Conservation (phyloP, 495 filamentous ascomycete species). For the Neurospora sp. region DNA sequence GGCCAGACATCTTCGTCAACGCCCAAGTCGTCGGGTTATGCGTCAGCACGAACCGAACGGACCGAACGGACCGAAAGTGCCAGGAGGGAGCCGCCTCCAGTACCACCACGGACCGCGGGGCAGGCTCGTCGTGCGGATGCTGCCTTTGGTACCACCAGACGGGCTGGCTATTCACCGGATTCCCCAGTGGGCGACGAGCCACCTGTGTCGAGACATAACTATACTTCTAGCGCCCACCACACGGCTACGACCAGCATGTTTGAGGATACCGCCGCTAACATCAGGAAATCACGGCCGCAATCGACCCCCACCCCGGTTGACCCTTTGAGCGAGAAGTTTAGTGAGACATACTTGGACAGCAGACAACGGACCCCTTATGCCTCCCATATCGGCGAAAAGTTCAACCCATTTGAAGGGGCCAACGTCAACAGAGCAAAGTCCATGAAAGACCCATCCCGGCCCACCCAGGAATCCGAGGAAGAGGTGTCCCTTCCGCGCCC, state of each 20-base stretch:
- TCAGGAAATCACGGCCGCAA: conserved; percentile 8
- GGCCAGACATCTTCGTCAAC: not conserved
- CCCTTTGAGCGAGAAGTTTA: conserved; percentile 33
- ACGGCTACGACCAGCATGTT: conserved; percentile 14
- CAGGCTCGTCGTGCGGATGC: conserved; percentile 36
- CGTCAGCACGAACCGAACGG: conserved; percentile 22
- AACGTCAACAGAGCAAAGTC: conserved; percentile 31
- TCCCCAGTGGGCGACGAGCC: conserved; percentile 37
- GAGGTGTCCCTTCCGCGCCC: conserved; percentile 7
- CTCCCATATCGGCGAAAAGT: conserved; percentile 59
- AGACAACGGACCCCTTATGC: conserved; percentile 62
- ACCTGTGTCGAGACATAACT: conserved; percentile 33
- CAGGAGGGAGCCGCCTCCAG: conserved; percentile 5
- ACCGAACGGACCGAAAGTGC: conserved; percentile 7
- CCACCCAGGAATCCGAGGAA: conserved; percentile 2
- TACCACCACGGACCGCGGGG: conserved; percentile 31
- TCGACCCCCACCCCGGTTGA: conserved; percentile 19
- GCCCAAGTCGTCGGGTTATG: not conserved
- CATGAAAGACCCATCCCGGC: conserved; percentile 17
- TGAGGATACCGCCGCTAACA: conserved; percentile 27
- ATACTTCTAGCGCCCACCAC: conserved; percentile 21
- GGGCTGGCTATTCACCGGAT: conserved; percentile 28
- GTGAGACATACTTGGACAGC: conserved; percentile 32
- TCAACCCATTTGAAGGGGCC: conserved; percentile 38
- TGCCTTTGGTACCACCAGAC: conserved; percentile 30